phyloP scores from a whole-genome alignment of 2,329 filamentous ascomycete genomes.

The Clarireedia sp. region DNA sequence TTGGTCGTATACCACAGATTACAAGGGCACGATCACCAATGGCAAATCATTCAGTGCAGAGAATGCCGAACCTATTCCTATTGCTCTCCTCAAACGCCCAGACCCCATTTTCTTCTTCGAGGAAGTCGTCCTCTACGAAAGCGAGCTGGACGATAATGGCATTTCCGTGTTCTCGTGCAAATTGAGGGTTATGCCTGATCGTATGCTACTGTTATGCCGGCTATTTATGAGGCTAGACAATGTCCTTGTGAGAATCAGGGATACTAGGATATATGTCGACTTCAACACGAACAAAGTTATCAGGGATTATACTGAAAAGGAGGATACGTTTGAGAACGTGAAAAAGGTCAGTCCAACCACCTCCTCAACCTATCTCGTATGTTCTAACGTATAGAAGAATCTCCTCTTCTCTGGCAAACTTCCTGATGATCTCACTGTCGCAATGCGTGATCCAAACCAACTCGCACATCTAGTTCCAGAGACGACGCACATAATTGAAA shows the following conservation, averaged over 20 bases:
- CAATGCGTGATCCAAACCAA: slow-evolving; percentile 72
- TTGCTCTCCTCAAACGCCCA: slow-evolving; percentile 76
- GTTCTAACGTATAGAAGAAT: slow-evolving; percentile 31
- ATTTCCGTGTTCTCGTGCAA: slow-evolving; percentile 88
- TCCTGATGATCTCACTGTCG: slow-evolving; percentile 67
- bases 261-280: slow-evolving; percentile 88
- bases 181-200: slow-evolving; percentile 81
- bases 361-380: background rate
- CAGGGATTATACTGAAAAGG: slow-evolving; percentile 82
- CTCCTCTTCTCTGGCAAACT: slow-evolving; percentile 41
- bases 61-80: slow-evolving; percentile 52
- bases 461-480: slow-evolving; percentile 62
- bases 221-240: slow-evolving; percentile 92
- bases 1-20: slow-evolving; percentile 93
- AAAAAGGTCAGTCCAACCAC: slow-evolving; percentile 48
- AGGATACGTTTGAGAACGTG: slow-evolving; percentile 71
- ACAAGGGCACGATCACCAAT: slow-evolving; percentile 58
- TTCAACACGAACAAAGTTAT: slow-evolving; percentile 73
- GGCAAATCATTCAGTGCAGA: slow-evolving; percentile 23
- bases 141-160: slow-evolving; percentile 95
- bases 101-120: slow-evolving; percentile 97
- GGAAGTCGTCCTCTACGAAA: slow-evolving; percentile 92
- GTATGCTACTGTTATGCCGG: slow-evolving; percentile 75
- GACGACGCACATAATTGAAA: slow-evolving; percentile 60
- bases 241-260: slow-evolving; percentile 77